Evolutionary conservation across 768 basidiomycete genomes (phyloP), one percentile per base, ranked within the genome.

Genomic region (Lentinus brumalis): DNA sequence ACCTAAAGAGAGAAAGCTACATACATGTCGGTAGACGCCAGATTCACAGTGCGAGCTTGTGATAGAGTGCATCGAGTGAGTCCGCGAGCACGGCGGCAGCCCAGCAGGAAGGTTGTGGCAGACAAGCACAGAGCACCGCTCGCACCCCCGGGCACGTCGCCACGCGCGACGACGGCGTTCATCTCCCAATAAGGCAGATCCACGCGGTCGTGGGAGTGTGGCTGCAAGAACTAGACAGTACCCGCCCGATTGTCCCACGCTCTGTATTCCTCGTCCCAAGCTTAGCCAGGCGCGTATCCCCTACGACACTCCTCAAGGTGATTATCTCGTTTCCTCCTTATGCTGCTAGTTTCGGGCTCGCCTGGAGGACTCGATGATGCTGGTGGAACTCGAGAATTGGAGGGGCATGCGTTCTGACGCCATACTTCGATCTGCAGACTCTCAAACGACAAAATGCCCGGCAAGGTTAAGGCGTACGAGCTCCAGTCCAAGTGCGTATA

Each of bases 391-490:
- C 40, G 32, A 42, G 29, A n/a, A 6, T 44, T 47, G 15, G 39
- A 47, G 58, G 35, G 11, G 26, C 32, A 30, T 26, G 7, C 39
- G 47, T 64, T 59, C 57, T 72, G 56, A 75, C 65, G 61, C 60
- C 61, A 57, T 5, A n/a, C 57, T 58, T 59, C 46, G 26, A 30
- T 54, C 53, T 45, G 29, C 60, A 72, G 71, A 72, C 42, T 67
- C 53, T 57, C 65, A 69, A 56, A 52, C 62, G 62, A 63, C 69
- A 72, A 70, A 68, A 92, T 93, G 90, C 86, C 91, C 80, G 86
- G 86, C 71, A 94, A 94, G 85, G 91, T 94, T 82, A 94, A 94
- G 84, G 92, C 94, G 73, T 92, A 95, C 82, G 93, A 95, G 78
- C 92, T 95, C 77, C 92, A 93, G 78, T 92, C 91, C 77, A 96